Evolutionary conservation across 1,284 basidiomycete species (phyloP).

Genomic region (Microbotryomycetes sp.): DNA sequence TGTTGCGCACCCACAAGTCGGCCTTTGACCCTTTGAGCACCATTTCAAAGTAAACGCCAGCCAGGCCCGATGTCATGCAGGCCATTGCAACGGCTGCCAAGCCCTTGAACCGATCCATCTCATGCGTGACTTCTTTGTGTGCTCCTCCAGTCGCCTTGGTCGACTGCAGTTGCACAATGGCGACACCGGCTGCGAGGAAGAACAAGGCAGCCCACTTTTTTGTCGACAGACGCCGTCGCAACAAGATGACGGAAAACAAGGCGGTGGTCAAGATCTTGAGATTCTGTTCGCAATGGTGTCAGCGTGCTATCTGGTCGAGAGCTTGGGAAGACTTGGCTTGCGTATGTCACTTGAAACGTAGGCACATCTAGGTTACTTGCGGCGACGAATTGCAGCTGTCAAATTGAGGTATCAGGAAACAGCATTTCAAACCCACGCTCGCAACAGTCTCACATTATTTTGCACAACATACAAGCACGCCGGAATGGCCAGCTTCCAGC

Average conservation of each 20-base stretch:
- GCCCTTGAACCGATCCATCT: slow-evolving; percentile 75
- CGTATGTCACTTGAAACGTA: slow-evolving; percentile 82
- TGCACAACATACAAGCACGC: slow-evolving; percentile 94
- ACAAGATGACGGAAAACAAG: slow-evolving; percentile 79
- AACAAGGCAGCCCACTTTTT: slow-evolving; percentile 77
- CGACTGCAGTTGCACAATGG: slow-evolving; percentile 81
- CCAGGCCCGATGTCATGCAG: slow-evolving; percentile 94
- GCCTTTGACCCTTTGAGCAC: slow-evolving; percentile 80
- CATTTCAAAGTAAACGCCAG: slow-evolving; percentile 98
- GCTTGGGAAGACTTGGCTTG: neutral
- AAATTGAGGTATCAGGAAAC: neutral
- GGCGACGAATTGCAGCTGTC: slow-evolving; percentile 76
- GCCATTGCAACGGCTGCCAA: slow-evolving; percentile 77
- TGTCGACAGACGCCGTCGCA: slow-evolving; percentile 67
- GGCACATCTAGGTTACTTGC: slow-evolving; percentile 87
- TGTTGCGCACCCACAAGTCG: slow-evolving; percentile 93
- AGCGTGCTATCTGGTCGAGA: too few relatives aligned
- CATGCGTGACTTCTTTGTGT: slow-evolving; percentile 34
- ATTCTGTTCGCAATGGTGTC: slow-evolving; percentile 1
- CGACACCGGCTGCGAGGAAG: slow-evolving; percentile 82
- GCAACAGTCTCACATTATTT: slow-evolving; percentile 55
- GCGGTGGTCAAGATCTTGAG: slow-evolving; percentile 86
- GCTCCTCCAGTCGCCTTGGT: slow-evolving; percentile 9
- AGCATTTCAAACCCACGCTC: neutral
- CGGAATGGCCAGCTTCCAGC: slow-evolving; percentile 94